Evolutionary conservation across 371 early-diverging fungal species (phyloP).

Genomic region (Apophysomyces trapeziformis): DNA sequence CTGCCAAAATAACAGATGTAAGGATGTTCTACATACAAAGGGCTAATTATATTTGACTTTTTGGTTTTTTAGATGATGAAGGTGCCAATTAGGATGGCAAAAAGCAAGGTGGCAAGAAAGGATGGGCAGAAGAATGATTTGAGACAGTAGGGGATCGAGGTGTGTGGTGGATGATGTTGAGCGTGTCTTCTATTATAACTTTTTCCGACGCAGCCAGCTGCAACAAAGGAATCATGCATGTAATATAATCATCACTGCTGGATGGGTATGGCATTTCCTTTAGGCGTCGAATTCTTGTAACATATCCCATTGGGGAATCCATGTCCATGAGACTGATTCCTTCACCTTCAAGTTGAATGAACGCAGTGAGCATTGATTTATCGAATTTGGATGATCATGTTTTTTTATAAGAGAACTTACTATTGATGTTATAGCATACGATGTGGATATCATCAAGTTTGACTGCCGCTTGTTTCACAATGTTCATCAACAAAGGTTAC

Average conservation of each 20-base stretch:
- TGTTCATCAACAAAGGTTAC: not conserved
- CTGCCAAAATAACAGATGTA: not conserved
- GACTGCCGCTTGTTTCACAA: slow-evolving; percentile 9
- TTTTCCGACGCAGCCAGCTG: slow-evolving; percentile 8
- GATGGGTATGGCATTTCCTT: slow-evolving; percentile 13
- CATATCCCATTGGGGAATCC: slow-evolving; percentile 15
- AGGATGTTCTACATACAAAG: slow-evolving; percentile 9
- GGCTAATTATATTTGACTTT: slow-evolving; percentile 16
- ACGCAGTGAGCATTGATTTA: slow-evolving; percentile 3
- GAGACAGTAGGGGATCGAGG: slow-evolving; percentile 15
- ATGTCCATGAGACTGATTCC: slow-evolving; percentile 14
- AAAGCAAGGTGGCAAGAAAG: slow-evolving; percentile 15
- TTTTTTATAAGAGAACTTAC: slow-evolving; percentile 8
- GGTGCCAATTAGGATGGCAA: slow-evolving; percentile 11
- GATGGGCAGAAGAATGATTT: slow-evolving; percentile 12
- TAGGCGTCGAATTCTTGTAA: slow-evolving; percentile 14
- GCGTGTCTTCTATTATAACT: slow-evolving; percentile 12
- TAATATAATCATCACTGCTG: slow-evolving; percentile 9
- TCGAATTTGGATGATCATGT: slow-evolving; percentile 4
- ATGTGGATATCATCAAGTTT: slow-evolving; percentile 10
- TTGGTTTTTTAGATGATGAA: not conserved
- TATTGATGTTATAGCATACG: slow-evolving; percentile 15
- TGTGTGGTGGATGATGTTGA: slow-evolving; percentile 10
- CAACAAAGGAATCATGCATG: slow-evolving; percentile 10
- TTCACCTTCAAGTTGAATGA: not conserved